Percentiles rank a stretch among this genome's conserved stretches.
phyloP scores from a whole-genome alignment of 192 early-diverging fungal genomes.

The Coemansia sp. region DNA sequence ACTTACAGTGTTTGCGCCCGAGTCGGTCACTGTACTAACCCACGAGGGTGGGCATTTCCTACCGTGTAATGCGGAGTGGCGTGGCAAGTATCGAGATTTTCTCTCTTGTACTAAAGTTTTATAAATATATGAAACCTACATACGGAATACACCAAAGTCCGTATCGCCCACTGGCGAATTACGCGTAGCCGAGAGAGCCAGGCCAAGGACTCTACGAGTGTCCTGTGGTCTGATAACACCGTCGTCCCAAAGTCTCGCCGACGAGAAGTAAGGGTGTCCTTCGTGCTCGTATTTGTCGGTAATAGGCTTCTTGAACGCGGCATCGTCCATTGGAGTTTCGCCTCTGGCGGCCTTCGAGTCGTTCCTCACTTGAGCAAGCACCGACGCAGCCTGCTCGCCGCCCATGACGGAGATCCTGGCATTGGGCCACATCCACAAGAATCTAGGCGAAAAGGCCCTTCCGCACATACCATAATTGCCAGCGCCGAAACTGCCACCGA shows the following conservation, averaged over 20 bases:
- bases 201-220: constrained; percentile 85
- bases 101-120: not conserved
- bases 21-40: not conserved
- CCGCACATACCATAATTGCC: constrained; percentile 99
- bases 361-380: constrained; percentile 85
- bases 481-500: constrained; percentile 77
- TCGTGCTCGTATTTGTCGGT: constrained; percentile 85
- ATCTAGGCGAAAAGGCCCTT: constrained; percentile 87
- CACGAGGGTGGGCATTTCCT: constrained; percentile 47
- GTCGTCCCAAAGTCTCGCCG: constrained; percentile 91
- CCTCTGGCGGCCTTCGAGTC: constrained; percentile 82
- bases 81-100: constrained; percentile 31
- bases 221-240: constrained; percentile 90
- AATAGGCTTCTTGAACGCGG: constrained; percentile 88
- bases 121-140: constrained; percentile 63
- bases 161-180: constrained; percentile 77
- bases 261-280: constrained; percentile 95
- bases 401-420: constrained; percentile 97
- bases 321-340: constrained; percentile 74
- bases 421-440: constrained; percentile 97
- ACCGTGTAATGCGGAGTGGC: constrained; percentile 39
- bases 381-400: constrained; percentile 93
- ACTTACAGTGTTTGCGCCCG: constrained; percentile 5
- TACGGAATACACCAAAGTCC: constrained; percentile 93
- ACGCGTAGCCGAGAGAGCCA: constrained; percentile 79